These are phyloP conservation scores for Cucurbita pepo DNA, from an alignment of 306 rosid species.

Conservation along the genomic window DNA sequence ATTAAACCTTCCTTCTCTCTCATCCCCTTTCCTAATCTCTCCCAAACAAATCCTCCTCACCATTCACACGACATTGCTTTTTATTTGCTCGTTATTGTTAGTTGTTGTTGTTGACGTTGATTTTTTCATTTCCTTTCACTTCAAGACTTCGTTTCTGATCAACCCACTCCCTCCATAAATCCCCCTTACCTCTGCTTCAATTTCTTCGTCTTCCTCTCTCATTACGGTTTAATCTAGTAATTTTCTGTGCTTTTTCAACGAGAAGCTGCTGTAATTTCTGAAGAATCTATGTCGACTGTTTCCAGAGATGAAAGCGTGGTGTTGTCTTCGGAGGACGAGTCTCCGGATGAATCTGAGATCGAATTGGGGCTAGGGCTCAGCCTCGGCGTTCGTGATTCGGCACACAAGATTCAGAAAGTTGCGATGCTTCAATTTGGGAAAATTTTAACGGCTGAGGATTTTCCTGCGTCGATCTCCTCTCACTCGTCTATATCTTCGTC, in stretches of 20 bases:
- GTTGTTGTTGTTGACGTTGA: background rate
- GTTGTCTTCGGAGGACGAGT: slow-evolving; percentile 68
- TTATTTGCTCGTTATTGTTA: background rate
- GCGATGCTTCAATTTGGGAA: slow-evolving; percentile 23
- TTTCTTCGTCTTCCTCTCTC: background rate
- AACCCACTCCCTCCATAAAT: background rate
- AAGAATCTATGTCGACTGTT: slow-evolving; percentile 37
- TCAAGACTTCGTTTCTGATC: background rate
- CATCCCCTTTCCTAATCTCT: background rate
- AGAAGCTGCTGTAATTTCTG: background rate
- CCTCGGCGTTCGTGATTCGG: slow-evolving; percentile 25
- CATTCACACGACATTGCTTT: slow-evolving; percentile 1
- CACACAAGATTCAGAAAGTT: slow-evolving; percentile 15
- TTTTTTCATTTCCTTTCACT: background rate
- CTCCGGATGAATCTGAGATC: slow-evolving; percentile 66
- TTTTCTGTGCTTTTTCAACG: slow-evolving; percentile 13
- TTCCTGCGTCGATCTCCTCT: slow-evolving; percentile 24
- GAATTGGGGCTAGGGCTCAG: slow-evolving; percentile 70
- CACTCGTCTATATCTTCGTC: slow-evolving; percentile 20
- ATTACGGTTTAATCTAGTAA: background rate
- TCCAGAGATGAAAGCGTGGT: slow-evolving; percentile 62
- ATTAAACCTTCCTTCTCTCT: background rate
- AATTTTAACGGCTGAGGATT: slow-evolving; percentile 65
- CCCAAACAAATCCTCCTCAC: background rate
- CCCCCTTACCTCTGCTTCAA: background rate